Conservation (phyloP, 2,329 filamentous ascomycete species). For the Scedosporium aurantiacum region DNA sequence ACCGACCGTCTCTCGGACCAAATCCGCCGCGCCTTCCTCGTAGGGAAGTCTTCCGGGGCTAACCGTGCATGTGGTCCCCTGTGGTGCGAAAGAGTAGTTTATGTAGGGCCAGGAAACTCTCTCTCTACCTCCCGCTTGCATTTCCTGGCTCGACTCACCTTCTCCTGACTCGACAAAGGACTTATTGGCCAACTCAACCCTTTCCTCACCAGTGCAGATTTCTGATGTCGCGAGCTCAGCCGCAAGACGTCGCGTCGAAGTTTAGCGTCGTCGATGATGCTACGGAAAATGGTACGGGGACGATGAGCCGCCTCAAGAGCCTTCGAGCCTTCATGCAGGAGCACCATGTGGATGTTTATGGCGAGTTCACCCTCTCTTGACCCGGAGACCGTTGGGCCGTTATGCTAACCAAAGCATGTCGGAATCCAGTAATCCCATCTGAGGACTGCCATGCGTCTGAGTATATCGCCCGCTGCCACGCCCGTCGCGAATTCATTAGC, state of each 20-base stretch:
- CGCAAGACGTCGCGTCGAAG: neutral
- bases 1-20: neutral
- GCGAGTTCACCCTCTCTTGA: constrained; percentile 21
- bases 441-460: constrained; percentile 97
- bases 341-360: constrained; percentile 80
- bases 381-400: constrained; percentile 8
- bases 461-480: constrained; percentile 95
- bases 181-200: neutral
- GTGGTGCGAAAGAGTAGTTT: neutral
- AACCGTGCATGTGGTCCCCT: neutral
- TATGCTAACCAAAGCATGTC: constrained; percentile 23
- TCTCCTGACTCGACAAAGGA: neutral
- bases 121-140: neutral
- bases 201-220: neutral
- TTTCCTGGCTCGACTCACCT: neutral
- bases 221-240: constrained; percentile 1
- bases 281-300: constrained; percentile 25
- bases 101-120: neutral
- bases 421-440: constrained; percentile 69
- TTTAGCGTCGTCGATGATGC: neutral
- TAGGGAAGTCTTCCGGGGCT: neutral
- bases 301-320: constrained; percentile 60
- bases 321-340: constrained; percentile 81
- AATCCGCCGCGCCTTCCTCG: neutral
- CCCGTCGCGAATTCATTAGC: constrained; percentile 78